Conservation (phyloP, 169 alveolate species). For the Pseudocohnilembus persalinus region DNA sequence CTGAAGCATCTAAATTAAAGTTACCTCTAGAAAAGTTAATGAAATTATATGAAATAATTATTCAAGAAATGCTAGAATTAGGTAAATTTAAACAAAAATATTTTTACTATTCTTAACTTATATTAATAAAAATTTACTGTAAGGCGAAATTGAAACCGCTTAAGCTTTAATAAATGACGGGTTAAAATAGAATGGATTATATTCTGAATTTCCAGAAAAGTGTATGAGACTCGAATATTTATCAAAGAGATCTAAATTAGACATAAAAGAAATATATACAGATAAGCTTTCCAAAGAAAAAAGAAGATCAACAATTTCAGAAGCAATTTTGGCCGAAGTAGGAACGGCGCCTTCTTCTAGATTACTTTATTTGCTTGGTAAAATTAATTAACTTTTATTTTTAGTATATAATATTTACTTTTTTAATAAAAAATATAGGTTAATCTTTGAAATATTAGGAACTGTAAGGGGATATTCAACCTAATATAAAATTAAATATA, state of each 20-base stretch:
- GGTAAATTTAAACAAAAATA: not conserved
- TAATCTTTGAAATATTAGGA: slow-evolving; percentile 32
- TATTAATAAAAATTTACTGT: too few relatives aligned
- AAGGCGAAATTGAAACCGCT: slow-evolving; percentile 32
- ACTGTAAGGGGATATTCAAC: slow-evolving; percentile 11
- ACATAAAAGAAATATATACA: slow-evolving; percentile 23
- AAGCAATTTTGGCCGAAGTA: slow-evolving; percentile 1
- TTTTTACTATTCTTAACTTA: not conserved
- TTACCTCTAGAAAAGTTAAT: slow-evolving; percentile 21
- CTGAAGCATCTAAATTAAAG: slow-evolving; percentile 15
- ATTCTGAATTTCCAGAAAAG: slow-evolving; percentile 37
- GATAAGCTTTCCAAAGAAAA: slow-evolving; percentile 31
- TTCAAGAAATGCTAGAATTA: slow-evolving; percentile 38
- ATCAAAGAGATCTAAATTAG: slow-evolving; percentile 26
- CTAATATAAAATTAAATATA: slow-evolving; percentile 16
- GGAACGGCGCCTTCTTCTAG: slow-evolving; percentile 36
- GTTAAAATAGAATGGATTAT: slow-evolving; percentile 1
- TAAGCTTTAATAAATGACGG: slow-evolving; percentile 7
- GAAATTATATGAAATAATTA: slow-evolving; percentile 41
- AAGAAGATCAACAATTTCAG: slow-evolving; percentile 31
- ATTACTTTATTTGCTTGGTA: slow-evolving; percentile 19
- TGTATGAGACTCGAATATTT: slow-evolving; percentile 35
- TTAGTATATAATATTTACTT: not conserved
- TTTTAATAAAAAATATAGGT: slow-evolving; percentile 4
- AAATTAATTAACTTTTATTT: not conserved